Evolutionary conservation across 306 rosid genomes (phyloP).

Genomic region (Sesbania bispinosa): DNA sequence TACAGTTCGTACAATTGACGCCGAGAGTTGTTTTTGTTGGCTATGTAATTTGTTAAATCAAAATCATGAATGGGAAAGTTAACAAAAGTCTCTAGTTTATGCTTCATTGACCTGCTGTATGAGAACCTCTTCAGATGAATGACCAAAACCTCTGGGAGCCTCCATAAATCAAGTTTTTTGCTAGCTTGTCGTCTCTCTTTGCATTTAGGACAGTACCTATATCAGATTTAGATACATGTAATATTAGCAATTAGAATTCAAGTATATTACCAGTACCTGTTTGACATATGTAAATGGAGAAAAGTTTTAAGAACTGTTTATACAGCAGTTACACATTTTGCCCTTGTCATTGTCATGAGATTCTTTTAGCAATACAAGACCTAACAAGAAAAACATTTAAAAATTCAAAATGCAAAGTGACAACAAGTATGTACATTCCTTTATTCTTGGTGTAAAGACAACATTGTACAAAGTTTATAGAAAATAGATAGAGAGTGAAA

Average conservation of each 20-base stretch:
- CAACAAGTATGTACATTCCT: not conserved
- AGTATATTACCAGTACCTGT: not conserved
- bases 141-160: constrained; percentile 95
- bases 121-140: constrained; percentile 97
- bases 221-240: constrained; percentile 24
- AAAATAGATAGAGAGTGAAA: not conserved
- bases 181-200: constrained; percentile 96
- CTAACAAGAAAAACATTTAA: not conserved
- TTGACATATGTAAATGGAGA: not conserved
- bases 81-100: constrained; percentile 89
- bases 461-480: not conserved
- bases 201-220: constrained; percentile 91
- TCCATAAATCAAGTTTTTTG: constrained; percentile 97
- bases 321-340: not conserved
- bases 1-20: constrained; percentile 84
- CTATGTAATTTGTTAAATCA: constrained; percentile 84
- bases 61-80: constrained; percentile 93
- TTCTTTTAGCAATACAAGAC: not conserved
- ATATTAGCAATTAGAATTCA: constrained; percentile 2
- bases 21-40: constrained; percentile 72
- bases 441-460: not conserved
- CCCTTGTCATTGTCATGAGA: not conserved
- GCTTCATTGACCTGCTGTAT: constrained; percentile 98
- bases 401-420: constrained; percentile 1
- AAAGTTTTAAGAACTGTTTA: not conserved